Base-by-base conservation (phyloP, 805 yeast species). In the Starmerella asiatica region DNA sequence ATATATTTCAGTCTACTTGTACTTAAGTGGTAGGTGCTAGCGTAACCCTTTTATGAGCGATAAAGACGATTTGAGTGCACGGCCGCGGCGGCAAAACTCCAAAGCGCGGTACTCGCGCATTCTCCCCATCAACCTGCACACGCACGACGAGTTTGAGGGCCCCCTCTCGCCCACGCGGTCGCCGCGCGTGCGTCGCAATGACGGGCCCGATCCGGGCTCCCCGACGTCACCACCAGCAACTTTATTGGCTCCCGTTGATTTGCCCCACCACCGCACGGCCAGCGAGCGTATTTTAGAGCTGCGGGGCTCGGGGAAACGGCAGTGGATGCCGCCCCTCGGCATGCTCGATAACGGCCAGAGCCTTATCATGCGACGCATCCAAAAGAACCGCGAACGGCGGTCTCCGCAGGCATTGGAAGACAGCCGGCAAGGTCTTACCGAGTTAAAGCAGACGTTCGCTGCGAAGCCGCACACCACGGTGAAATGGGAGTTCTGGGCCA, bases 401-500 rank as follows among this genome's bases (percentile, higher is more conserved):
- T 20, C 27, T 11, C 43, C 29, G 14, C 60, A 66, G 23, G 71
- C 73, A 18, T 71, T 69, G 52, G 77, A 72, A 36, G 68, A 70
- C 27, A 58, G 73, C 14, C 58, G 62, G 30, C 59, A 64, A 7
- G 76, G 77, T 5, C 50, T 54, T 14, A 40, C 44, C 26, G 57
- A 58, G 38, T 59, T 60, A 21, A 63, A 59, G 45, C 56, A 51
- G 43, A 51, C 50, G 35, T 63, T 62, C 38, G 56, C 49, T 8
- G 46, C 36, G 34, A 38, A 39, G 6, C 49, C 32, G 37, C 39
- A 39, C 17, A 15, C 37, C 7, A 49, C 43, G 28, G 37, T 52
- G 16, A 56, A 58, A 46, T 61, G 64, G 64, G 81, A 79, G 33
- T 81, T 83, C 56, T 88, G 97, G 97, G 71, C 86, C 5, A 64